Base-by-base conservation (phyloP, 2,329 filamentous ascomycete genomes). In the Ilyonectria robusta region DNA sequence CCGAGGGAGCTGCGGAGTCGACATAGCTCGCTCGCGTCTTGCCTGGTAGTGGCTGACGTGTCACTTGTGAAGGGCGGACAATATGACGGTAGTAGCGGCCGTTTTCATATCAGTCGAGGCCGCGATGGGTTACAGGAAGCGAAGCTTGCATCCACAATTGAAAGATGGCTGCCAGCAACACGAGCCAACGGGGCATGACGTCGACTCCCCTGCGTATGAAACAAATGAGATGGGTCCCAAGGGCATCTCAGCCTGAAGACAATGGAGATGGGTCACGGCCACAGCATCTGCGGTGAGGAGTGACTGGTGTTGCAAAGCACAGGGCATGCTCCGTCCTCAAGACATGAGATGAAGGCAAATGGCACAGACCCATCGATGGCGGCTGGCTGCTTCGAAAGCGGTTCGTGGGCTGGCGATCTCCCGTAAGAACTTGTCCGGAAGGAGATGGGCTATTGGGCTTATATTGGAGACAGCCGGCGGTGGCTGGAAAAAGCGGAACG, bases 1-100 rank as follows among this genome's bases (percentile, higher is more conserved):
- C 56, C 56, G 65, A 76, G 64, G 64, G 53, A 65, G 60, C 56
- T 40, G 66, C 63, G 65, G 54, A 51, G 59, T 75, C 66, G 60
- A 66, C 69, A 50, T 75, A 73, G 62, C 40, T 62, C 54, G 62
- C 54, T 64, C 64, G 53, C 54, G 54, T 63, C 48, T 51, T 61
- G 50, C 44, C 29, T 29, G n/a, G 50, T n/a, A 23, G 46, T 19
- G 54, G 56, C 65, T 67, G 65, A 65, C 61, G 61, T 63, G 62
- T 56, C 54, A 62, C 58, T 55, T 66, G 66, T 55, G 50, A 60
- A 59, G 58, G 57, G 55, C 33, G 59, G 56, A 35, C 26, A 37
- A 29, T 33, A 50, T 19, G 29, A 33, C 47, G 48, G 54, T 42
- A 35, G 59, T 59, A 63, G 64, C 54, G 54, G 59, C 55, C 54